phyloP scores from a whole-genome alignment of 2,329 filamentous ascomycete genomes.

The Aspergillus thermomutatus region DNA sequence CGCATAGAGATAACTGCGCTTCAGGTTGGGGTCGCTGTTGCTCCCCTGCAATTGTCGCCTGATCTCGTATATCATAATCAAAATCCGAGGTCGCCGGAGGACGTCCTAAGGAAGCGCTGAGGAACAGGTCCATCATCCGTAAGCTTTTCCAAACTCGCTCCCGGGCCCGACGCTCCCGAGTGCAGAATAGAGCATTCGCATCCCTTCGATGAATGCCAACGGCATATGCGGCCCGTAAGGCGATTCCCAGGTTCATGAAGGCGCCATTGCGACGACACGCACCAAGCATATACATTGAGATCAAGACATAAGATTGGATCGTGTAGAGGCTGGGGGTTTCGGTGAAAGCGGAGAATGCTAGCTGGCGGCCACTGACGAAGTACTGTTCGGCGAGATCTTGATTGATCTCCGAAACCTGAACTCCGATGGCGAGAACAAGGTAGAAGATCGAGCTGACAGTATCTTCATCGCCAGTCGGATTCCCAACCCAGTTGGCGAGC shows the following conservation, averaged over 20 bases:
- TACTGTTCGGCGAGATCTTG: slow-evolving; percentile 46
- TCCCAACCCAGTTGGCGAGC: slow-evolving; percentile 37
- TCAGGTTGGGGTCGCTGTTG: slow-evolving; percentile 19
- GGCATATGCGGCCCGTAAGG: slow-evolving; percentile 51
- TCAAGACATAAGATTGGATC: slow-evolving; percentile 50
- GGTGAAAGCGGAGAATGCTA: slow-evolving; percentile 46
- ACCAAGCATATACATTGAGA: slow-evolving; percentile 52
- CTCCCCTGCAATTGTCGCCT: slow-evolving; percentile 28
- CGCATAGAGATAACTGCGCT: slow-evolving; percentile 48
- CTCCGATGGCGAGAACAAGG: slow-evolving; percentile 50
- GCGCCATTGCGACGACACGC: slow-evolving; percentile 52
- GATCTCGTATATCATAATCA: slow-evolving; percentile 39
- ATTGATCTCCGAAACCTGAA: slow-evolving; percentile 40
- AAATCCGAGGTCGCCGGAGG: slow-evolving; percentile 53
- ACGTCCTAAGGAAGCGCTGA: slow-evolving; percentile 51
- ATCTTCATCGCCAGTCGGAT: slow-evolving; percentile 37
- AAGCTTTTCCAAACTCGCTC: slow-evolving; percentile 54
- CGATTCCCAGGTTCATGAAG: slow-evolving; percentile 51
- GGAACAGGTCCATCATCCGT: slow-evolving; percentile 50
- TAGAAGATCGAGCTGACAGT: slow-evolving; percentile 49
- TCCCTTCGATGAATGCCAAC: slow-evolving; percentile 52
- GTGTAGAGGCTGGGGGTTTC: slow-evolving; percentile 50
- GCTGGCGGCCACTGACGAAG: slow-evolving; percentile 45
- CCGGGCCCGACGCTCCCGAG: slow-evolving; percentile 38
- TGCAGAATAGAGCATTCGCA: slow-evolving; percentile 50